These are phyloP conservation scores for Coprinopsis marcescibilis DNA, from an alignment of 768 basidiomycete species.

Conservation along the genomic window DNA sequence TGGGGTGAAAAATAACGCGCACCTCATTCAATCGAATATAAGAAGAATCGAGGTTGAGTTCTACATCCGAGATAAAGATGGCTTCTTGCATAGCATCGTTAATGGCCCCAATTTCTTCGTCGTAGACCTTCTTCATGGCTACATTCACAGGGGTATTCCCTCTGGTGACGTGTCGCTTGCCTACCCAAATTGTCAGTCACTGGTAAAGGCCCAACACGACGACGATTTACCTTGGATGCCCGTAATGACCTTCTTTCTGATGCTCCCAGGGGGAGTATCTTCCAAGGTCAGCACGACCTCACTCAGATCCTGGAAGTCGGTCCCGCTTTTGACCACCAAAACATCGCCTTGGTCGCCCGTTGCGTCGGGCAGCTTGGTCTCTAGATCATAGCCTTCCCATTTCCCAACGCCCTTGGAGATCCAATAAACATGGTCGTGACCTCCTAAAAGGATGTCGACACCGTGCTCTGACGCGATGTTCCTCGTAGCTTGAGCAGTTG, in stretches of 20 bases:
- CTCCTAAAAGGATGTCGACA: slow-evolving; percentile 2
- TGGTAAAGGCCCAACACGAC: background rate
- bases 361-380: background rate
- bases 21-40: slow-evolving; percentile 71
- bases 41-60: slow-evolving; percentile 69
- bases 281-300: background rate
- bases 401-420: slow-evolving; percentile 1
- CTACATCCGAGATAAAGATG: slow-evolving; percentile 64
- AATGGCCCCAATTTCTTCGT: slow-evolving; percentile 51
- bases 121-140: background rate
- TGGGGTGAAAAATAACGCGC: slow-evolving; percentile 6
- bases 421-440: slow-evolving; percentile 4
- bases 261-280: slow-evolving; percentile 2
- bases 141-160: background rate
- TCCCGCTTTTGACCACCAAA: slow-evolving; percentile 4
- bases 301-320: slow-evolving; percentile 2
- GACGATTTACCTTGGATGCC: slow-evolving; percentile 2
- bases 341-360: slow-evolving; percentile 1
- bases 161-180: slow-evolving; percentile 34
- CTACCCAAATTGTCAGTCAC: slow-evolving; percentile 26
- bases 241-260: slow-evolving; percentile 4
- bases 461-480: slow-evolving; percentile 1
- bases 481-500: background rate
- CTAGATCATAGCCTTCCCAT: slow-evolving; percentile 1
- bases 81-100: slow-evolving; percentile 50